phyloP scores from a whole-genome alignment of 352 stramenopile species.

The Globisporangium okanoganense region DNA sequence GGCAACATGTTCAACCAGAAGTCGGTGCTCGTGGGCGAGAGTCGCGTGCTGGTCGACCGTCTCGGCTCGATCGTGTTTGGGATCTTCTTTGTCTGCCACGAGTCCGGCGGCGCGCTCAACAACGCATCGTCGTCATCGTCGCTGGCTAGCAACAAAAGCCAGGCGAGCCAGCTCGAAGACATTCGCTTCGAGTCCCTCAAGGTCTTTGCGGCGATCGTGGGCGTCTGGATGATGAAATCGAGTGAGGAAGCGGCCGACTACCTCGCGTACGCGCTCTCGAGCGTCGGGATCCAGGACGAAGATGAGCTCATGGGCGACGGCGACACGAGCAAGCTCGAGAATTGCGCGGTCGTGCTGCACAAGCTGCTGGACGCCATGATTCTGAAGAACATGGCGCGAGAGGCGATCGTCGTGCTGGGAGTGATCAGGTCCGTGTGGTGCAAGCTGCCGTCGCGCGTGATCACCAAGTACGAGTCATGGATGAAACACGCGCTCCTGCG shows the following conservation, averaged over 20 bases:
- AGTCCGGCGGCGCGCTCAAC: neutral
- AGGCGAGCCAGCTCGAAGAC: constrained; percentile 10
- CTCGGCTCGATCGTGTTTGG: constrained; percentile 19
- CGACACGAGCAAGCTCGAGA: constrained; percentile 18
- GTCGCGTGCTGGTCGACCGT: constrained; percentile 17
- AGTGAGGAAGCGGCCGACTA: constrained; percentile 19
- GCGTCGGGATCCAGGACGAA: constrained; percentile 11
- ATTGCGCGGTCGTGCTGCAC: constrained; percentile 20
- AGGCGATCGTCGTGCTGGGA: constrained; percentile 14
- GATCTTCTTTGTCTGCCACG: constrained; percentile 15
- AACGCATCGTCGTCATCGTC: neutral
- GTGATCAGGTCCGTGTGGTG: constrained; percentile 18
- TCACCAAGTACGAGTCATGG: constrained; percentile 23
- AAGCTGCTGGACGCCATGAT: constrained; percentile 21
- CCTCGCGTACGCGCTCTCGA: constrained; percentile 15
- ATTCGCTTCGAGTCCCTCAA: constrained; percentile 16
- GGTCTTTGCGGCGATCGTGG: constrained; percentile 15
- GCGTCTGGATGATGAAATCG: constrained; percentile 21
- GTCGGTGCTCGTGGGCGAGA: constrained; percentile 14
- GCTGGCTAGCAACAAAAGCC: neutral
- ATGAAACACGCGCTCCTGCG: constrained; percentile 23
- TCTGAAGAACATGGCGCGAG: constrained; percentile 12
- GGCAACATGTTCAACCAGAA: constrained; percentile 15
- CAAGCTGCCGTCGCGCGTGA: constrained; percentile 14
- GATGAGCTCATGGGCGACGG: constrained; percentile 17